phyloP scores from a whole-genome alignment of 495 filamentous ascomycete species.

The Annulohypoxylon moriforme region DNA sequence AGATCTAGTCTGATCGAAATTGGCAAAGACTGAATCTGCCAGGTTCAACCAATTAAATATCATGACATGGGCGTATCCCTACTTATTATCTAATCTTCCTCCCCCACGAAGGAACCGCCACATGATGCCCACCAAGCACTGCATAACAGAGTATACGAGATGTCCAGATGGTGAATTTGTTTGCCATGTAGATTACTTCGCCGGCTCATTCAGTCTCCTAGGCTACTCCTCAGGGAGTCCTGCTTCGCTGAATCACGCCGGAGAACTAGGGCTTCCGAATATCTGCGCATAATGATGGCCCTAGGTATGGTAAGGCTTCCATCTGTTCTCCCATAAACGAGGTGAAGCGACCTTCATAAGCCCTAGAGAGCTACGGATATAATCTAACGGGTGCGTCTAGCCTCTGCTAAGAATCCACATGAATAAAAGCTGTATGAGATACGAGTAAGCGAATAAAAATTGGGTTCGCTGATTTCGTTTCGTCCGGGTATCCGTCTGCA shows the following conservation, averaged over 20 bases:
- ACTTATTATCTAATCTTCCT: not conserved
- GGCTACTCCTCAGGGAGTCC: not conserved
- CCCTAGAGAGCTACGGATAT: not conserved
- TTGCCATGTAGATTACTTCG: not conserved
- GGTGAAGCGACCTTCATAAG: not conserved
- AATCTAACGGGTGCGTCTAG: slow-evolving; percentile 21
- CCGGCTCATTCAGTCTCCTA: not conserved
- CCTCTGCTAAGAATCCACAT: slow-evolving; percentile 86
- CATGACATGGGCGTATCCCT: not conserved
- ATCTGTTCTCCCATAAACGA: not conserved
- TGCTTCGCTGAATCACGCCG: slow-evolving; percentile 4
- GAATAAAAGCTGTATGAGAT: slow-evolving; percentile 90
- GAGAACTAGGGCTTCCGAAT: slow-evolving; percentile 7
- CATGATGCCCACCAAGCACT: no score
- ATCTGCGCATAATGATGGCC: not conserved
- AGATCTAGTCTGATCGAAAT: not conserved
- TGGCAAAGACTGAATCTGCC: not conserved
- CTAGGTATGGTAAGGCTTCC: slow-evolving; percentile 1
- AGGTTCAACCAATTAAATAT: not conserved
- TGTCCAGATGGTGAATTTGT: not conserved
- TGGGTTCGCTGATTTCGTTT: slow-evolving; percentile 91
- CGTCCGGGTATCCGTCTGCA: slow-evolving; percentile 77
- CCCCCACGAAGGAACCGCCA: not conserved
- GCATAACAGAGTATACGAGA: not conserved
- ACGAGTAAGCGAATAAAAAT: slow-evolving; percentile 95